Evolutionary conservation across 805 yeast species (phyloP), one percentile per base, ranked within the genome.

Genomic region (Candida easanensis): DNA sequence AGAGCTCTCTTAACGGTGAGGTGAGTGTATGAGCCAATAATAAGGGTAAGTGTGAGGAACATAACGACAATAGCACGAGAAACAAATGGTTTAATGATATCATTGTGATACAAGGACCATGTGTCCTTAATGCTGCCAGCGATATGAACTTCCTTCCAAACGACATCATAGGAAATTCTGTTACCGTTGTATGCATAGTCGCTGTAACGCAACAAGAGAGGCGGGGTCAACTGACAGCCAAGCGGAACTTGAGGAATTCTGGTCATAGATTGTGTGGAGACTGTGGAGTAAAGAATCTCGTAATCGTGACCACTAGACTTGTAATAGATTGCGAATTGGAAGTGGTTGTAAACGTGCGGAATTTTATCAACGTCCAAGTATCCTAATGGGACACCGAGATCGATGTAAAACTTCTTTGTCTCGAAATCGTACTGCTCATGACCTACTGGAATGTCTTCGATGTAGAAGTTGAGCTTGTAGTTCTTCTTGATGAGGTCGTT

Each of bases 381-480:
- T 4, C 65, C 65, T 38, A 61, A 14, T 15, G 65, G 64, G 13
- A 56, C 52, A 31, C 61, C 62, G n/a, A 46, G 37, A 16, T 56
- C 56, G 11, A 61, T 46, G 38, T 60, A 61, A 30, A 54, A 60
- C 30, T 42, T 51, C 9, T 51, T 49, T 1, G 61, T 54, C 39
- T 59, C 59, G 5, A 53, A 46, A 35, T 61, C 65, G 27, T 49
- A 61, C 23, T 45, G 42, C 38, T 60, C 63, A 26, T 52, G 55
- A 18, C 65, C 64, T 10, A 61, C 52, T 16, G 64, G 64, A n/a
- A 58, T 36, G 26, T 55, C 64, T 31, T 57, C 64, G 28, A 61
- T 36, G 45, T 35, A 61, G 43, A 61, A 60, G 44, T 61, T 59
- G 22, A 58, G 41, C 31, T 58, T 52, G 44, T 61, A 61, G 34